Evolutionary conservation across 163 green algal species (phyloP), one percentile per base, ranked within the genome.

Genomic region (Prototheca cutis): DNA sequence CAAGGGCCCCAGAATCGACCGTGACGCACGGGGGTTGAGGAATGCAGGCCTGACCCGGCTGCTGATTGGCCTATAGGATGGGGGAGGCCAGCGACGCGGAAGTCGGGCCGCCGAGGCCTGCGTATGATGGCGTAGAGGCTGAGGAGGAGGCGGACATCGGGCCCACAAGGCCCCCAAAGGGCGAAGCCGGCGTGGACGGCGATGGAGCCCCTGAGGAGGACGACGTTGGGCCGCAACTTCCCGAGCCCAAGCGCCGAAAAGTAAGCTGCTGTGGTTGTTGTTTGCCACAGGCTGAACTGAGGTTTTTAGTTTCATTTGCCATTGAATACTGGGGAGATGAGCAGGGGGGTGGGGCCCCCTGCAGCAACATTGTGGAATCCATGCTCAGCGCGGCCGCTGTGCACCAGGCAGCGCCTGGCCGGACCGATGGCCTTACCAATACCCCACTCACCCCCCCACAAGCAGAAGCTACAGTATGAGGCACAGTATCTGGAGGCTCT

Each of bases 381-480:
- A 39, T 29, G 24, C 6, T 23, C 23, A 34, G 33, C 2, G 6
- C 8, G 40, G 39, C 52, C 10, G 29, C 23, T 6, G 13, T 36
- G 48, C 4, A 24, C 25, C 45, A n/a, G 54, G 48, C 70, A n/a
- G n/a, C n/a, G n/a, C n/a, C n/a, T n/a, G n/a, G n/a, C n/a, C n/a
- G n/a, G n/a, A n/a, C n/a, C n/a, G n/a, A n/a, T n/a, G n/a, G n/a
- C n/a, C n/a, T n/a, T n/a, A n/a, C 36, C 36, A 21, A 10, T 15
- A 45, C 36, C 36, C 36, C 36, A 21, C 13, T 1, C 1, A 15
- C 36, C 36, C 36, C 36, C 36, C 17, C 17, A 10, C 36, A 10
- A 10, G 42, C 42, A 94, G 85, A 73, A 85, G 33, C 60, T 95
- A 40, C 71, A 80, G 52, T 85, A 87, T 62, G 83, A 91, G 71